A percentile compares a stretch with the other conserved stretches of the same genome.
These are phyloP conservation scores for Litsea cubeba DNA, from an alignment of 164 flowering plant genomes.

Conservation along the genomic window DNA sequence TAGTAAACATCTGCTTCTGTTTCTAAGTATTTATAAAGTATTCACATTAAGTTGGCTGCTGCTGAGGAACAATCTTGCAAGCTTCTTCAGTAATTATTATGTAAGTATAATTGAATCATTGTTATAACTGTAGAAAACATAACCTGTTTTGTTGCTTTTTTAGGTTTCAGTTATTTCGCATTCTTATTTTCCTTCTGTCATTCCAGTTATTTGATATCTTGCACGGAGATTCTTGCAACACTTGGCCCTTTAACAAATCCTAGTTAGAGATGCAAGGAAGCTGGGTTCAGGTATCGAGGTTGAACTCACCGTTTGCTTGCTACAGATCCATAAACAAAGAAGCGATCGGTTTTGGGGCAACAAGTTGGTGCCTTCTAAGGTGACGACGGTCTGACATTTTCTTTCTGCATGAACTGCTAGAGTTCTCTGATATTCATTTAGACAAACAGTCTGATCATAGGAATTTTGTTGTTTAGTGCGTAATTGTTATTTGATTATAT, in stretches of 20 bases:
- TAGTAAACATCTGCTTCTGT: constrained; percentile 1
- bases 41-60: neutral
- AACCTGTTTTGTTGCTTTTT: neutral
- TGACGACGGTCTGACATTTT: no score
- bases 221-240: neutral
- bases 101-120: constrained; percentile 6
- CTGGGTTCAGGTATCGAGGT: neutral
- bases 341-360: no score
- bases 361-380: no score
- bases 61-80: constrained; percentile 1
- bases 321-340: neutral
- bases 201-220: neutral
- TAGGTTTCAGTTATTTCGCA: neutral
- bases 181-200: neutral
- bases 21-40: neutral
- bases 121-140: neutral
- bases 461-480: no score
- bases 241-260: neutral
- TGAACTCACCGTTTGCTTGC: neutral
- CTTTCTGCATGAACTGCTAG: no score
- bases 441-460: no score
- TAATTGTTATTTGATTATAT: no score
- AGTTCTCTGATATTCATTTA: no score
- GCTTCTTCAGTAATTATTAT: constrained; percentile 2
- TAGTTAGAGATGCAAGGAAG: neutral